Percentiles rank a stretch among this genome's conserved stretches.
These are phyloP conservation scores for Megacollybia marginata DNA, from an alignment of 768 basidiomycete species.

Conservation along the genomic window DNA sequence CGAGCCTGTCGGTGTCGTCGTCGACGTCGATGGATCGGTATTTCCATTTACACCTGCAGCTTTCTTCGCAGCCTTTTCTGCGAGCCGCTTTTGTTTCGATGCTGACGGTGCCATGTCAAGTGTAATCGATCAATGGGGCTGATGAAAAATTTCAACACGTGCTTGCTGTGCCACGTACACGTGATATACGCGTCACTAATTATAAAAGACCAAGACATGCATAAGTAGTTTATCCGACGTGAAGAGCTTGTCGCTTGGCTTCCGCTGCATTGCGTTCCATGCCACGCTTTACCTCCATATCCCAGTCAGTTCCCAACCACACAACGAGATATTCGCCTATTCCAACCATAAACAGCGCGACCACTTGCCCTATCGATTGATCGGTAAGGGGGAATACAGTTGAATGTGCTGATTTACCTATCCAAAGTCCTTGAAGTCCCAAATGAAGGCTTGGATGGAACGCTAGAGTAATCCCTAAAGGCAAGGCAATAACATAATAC, in stretches of 20 bases:
- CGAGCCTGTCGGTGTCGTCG: slow-evolving; percentile 57
- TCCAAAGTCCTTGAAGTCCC: slow-evolving; percentile 73
- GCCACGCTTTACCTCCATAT: slow-evolving; percentile 48
- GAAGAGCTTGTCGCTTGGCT: slow-evolving; percentile 17
- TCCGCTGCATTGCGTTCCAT: slow-evolving; percentile 42
- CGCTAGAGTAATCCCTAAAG: slow-evolving; percentile 67
- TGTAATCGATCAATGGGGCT: too few species aligned
- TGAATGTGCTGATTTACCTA: slow-evolving; percentile 42
- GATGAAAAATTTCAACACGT: too few species aligned
- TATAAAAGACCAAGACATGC: too few species aligned
- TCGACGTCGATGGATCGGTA: slow-evolving; percentile 41
- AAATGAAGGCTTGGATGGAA: slow-evolving; percentile 38
- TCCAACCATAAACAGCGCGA: slow-evolving; percentile 68
- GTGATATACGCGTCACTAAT: too few species aligned
- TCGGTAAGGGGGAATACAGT: slow-evolving; percentile 27
- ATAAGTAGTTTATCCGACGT: neutral
- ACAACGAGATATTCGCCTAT: slow-evolving; percentile 60
- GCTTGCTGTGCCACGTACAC: too few species aligned
- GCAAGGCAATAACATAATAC: slow-evolving; percentile 75
- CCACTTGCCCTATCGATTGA: slow-evolving; percentile 54
- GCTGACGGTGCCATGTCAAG: slow-evolving; percentile 65
- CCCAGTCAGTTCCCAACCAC: slow-evolving; percentile 56
- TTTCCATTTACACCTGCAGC: slow-evolving; percentile 42
- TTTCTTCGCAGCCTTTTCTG: slow-evolving; percentile 87
- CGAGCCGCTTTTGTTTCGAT: slow-evolving; percentile 89